These are phyloP conservation scores for Macrocybe gigantea DNA, from an alignment of 768 basidiomycete species.

Conservation along the genomic window DNA sequence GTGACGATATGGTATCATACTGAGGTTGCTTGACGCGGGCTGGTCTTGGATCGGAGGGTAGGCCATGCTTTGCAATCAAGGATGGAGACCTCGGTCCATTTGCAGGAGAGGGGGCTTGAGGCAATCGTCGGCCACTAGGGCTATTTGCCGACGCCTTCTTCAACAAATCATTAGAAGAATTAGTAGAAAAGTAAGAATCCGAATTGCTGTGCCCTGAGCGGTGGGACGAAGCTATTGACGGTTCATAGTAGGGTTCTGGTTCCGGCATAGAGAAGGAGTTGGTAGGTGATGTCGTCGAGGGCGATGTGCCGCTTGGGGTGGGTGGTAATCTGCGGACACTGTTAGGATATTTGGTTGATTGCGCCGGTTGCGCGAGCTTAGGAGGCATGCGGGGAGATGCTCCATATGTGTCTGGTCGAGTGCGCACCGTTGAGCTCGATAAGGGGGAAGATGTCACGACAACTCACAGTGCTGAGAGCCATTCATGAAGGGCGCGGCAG, in stretches of 20 bases:
- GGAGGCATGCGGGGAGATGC: constrained; percentile 8
- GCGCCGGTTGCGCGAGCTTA: constrained; percentile 11
- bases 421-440: neutral
- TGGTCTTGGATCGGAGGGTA: constrained; percentile 14
- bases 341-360: constrained; percentile 19
- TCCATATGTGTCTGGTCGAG: constrained; percentile 8
- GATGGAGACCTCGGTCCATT: constrained; percentile 11
- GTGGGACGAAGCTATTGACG: constrained; percentile 9
- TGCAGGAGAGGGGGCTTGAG: constrained; percentile 13
- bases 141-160: constrained; percentile 20
- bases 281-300: constrained; percentile 22
- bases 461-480: constrained; percentile 13
- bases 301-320: constrained; percentile 25
- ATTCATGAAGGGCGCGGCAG: constrained; percentile 7
- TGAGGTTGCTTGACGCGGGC: constrained; percentile 8
- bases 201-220: constrained; percentile 17
- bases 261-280: constrained; percentile 33
- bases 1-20: constrained; percentile 13
- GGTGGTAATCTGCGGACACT: constrained; percentile 36
- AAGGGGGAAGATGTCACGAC: constrained; percentile 3
- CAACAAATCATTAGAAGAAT: constrained; percentile 20
- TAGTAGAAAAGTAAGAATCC: constrained; percentile 19
- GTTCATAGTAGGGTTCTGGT: constrained; percentile 32
- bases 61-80: constrained; percentile 1
- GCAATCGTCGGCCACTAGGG: constrained; percentile 20